Evolutionary conservation across 768 basidiomycete genomes (phyloP), one percentile per base, ranked within the genome.

Genomic region (Rhizopogon vulgaris): DNA sequence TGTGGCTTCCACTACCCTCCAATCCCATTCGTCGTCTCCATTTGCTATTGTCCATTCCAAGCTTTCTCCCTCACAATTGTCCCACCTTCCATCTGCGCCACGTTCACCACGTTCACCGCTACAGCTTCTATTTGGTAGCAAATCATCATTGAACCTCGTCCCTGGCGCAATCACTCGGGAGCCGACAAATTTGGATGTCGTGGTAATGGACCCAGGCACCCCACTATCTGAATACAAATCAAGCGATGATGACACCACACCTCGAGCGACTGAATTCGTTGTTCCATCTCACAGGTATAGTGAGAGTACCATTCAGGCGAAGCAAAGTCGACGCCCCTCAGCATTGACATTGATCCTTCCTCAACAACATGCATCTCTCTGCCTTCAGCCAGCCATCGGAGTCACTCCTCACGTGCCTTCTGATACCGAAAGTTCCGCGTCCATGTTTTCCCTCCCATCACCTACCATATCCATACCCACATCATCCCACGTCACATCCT

Each of bases 221-320:
- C n/a, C 47, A 38, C 7, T 48, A 58, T 15, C 38, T 56, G 41
- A 37, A 46, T 32, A 14, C 14, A 18, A 47, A 25, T 41, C 46
- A 4, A 48, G 27, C 9, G 59, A 63, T 8, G 54, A 67, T n/a
- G 56, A 66, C 49, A 62, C 54, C 14, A 69, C 67, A 8, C 65
- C 67, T 3, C 56, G 57, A 11, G 56, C 58, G 12, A 36, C 56
- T 14, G 60, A 60, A 0, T 67, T 64, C 38, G 17, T 49, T 3
- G 17, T 34, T 10, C 3, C 1, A 8, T 30, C 45, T 14, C 14
- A 22, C 9, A 46, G 45, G 36, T 1, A 22, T 24, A 46, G 45
- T 46, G 45, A 22, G 14, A 46, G 45, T 10, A 46, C 45, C 30
- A 37, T 53, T 17, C 52, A 40, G 34, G 42, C 17, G 14, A 37